Percentiles rank a stretch among this genome's conserved stretches.
phyloP scores from a whole-genome alignment of 306 rosid genomes.

The Albizia julibrissin region DNA sequence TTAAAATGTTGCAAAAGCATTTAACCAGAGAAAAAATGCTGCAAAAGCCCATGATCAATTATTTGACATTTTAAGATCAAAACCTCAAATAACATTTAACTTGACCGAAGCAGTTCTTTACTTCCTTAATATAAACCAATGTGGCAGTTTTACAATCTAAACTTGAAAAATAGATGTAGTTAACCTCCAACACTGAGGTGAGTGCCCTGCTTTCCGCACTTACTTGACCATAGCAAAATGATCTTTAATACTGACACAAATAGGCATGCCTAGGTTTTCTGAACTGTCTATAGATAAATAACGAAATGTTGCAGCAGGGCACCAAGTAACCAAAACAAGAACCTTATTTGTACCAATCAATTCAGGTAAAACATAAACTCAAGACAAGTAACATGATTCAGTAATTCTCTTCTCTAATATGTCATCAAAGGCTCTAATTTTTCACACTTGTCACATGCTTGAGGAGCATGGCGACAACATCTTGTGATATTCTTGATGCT shows the following conservation, averaged over 20 bases:
- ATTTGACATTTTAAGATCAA: too few relatives aligned
- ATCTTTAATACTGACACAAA: conserved; percentile 24
- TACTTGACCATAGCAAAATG: background rate
- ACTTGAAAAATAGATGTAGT: too few relatives aligned
- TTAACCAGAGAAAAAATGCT: too few relatives aligned
- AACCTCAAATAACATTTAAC: too few relatives aligned
- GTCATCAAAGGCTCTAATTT: conserved; percentile 46
- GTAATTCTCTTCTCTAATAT: conserved; percentile 28
- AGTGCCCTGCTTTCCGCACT: background rate
- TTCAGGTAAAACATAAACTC: conserved; percentile 33
- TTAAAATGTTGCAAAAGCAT: too few relatives aligned
- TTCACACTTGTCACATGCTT: conserved; percentile 76
- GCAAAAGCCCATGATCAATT: too few relatives aligned
- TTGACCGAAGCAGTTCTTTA: too few relatives aligned
- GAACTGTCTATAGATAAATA: conserved; percentile 20
- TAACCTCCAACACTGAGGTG: too few relatives aligned
- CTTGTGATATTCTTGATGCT: conserved; percentile 66
- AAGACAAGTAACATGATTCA: conserved; percentile 30
- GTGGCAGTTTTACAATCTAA: too few relatives aligned
- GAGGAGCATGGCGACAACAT: conserved; percentile 80
- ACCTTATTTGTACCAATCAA: conserved; percentile 36
- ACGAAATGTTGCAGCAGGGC: conserved; percentile 21
- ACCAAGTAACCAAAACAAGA: conserved; percentile 29
- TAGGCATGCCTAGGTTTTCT: conserved; percentile 12
- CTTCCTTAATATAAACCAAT: too few relatives aligned